Evolutionary conservation across 352 stramenopile genomes (phyloP), one percentile per base, ranked within the genome.

Genomic region (Phytophthora nicotianae): DNA sequence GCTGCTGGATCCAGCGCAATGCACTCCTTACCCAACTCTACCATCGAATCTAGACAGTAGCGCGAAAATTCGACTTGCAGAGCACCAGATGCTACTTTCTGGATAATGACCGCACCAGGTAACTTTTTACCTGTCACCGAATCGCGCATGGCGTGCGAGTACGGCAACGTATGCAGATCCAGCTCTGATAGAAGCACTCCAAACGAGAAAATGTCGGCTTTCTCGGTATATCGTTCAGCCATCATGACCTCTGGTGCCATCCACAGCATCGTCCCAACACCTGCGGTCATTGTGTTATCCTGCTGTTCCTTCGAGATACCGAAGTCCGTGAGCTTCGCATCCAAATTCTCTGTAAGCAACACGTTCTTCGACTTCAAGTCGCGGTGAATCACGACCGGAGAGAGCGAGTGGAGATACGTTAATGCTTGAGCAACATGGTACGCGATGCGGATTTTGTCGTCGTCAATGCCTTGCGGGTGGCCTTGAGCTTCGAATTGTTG

Each of bases 321-420:
- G 46, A 83, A 78, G 55, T 78, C 68, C 4, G 68, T 68, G 38
- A 80, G 24, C 48, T 80, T 83, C 41, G 71, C 62, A 2, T 60
- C 20, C 11, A 66, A 29, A 1, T 45, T 16, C 1, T 17, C 32
- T n/a, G 57, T 46, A 1, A 83, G 32, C 10, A 83, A 51, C 6
- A 80, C 49, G 33, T 81, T 79, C 38, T 65, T 73, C 14, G 73
- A 85, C 37, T 82, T 83, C 20, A 82, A 42, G 35, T 85, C 72
- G 8, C 29, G 47, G 50, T 20, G 55, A 58, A 50, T 79, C 71
- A 58, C 79, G 10, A 50, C 73, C 75, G 32, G 59, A 4, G 47
- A 27, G 27, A 53, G 29, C 27, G 27, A 41, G 19, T 42, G 47
- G 16, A 53, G 26, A 10, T 27, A 40, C 3, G 46, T 58, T 27